These are phyloP conservation scores for Fusarium cicatricum DNA, from an alignment of 2,329 filamentous ascomycete genomes.

Conservation along the genomic window DNA sequence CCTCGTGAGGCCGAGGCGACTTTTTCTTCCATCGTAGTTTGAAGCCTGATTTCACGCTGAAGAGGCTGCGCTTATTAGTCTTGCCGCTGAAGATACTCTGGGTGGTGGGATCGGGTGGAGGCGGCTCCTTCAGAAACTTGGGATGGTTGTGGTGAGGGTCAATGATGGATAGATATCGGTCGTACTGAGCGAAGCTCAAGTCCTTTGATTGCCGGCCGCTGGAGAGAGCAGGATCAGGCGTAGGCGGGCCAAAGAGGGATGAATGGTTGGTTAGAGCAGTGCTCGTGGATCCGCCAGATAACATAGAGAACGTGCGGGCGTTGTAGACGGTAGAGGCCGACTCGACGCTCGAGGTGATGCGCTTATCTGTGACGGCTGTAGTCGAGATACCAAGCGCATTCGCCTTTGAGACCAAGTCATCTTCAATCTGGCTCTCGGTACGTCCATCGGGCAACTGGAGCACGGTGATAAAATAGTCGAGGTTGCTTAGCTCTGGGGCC, in stretches of 20 bases:
- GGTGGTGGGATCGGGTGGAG: slow-evolving; percentile 43
- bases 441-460: slow-evolving; percentile 45
- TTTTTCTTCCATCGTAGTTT: slow-evolving; percentile 55
- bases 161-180: slow-evolving; percentile 58
- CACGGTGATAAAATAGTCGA: slow-evolving; percentile 51
- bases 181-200: slow-evolving; percentile 60
- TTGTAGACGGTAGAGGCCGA: slow-evolving; percentile 54
- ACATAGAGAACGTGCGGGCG: slow-evolving; percentile 55
- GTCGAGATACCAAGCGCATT: slow-evolving; percentile 48
- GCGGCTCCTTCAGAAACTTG: slow-evolving; percentile 49
- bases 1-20: slow-evolving; percentile 42
- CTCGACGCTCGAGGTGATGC: slow-evolving; percentile 51
- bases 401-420: slow-evolving; percentile 47
- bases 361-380: slow-evolving; percentile 44
- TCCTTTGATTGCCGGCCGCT: slow-evolving; percentile 46
- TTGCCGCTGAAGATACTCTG: slow-evolving; percentile 56
- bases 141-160: slow-evolving; percentile 54
- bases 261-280: slow-evolving; percentile 55
- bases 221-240: slow-evolving; percentile 37
- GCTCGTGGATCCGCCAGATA: slow-evolving; percentile 52
- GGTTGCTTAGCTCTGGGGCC: slow-evolving; percentile 52
- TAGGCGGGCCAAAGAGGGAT: slow-evolving; percentile 47
- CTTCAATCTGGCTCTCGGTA: slow-evolving; percentile 52
- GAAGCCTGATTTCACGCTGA: slow-evolving; percentile 56
- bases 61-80: slow-evolving; percentile 54